These are phyloP conservation scores for Lachnellula hyalina DNA, from an alignment of 2,329 filamentous ascomycete species.

Conservation along the genomic window DNA sequence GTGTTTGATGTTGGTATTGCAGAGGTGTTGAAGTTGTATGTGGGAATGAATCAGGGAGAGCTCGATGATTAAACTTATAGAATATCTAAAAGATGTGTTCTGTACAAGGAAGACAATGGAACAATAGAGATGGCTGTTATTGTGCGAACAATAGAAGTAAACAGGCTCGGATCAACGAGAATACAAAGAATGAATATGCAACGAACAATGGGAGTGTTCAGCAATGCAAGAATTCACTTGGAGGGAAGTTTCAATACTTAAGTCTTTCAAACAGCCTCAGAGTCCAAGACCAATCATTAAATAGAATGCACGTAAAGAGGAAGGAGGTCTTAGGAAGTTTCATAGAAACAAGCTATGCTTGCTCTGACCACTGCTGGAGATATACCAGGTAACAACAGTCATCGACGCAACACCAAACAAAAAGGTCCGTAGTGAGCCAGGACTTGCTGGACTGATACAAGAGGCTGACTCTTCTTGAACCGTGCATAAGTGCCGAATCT, in stretches of 20 bases:
- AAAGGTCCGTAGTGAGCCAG: neutral
- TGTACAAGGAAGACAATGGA: neutral
- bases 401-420: conserved; percentile 1
- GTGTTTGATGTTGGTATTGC: neutral
- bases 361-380: neutral
- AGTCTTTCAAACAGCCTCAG: neutral
- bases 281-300: neutral
- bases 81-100: neutral
- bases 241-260: neutral
- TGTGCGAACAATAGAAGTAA: neutral
- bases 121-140: neutral
- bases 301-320: neutral
- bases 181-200: neutral
- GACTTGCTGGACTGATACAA: conserved; percentile 1
- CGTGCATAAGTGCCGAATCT: neutral
- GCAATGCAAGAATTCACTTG: neutral
- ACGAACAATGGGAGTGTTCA: neutral
- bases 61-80: neutral
- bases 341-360: neutral
- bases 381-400: neutral
- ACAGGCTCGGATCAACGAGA: conserved; percentile 1
- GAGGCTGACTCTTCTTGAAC: neutral
- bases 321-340: neutral
- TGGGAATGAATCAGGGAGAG: neutral
- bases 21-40: neutral